Percentiles rank a stretch among this genome's conserved stretches.
Conservation (phyloP, 257 asterid species). For the Solanum clarkiae region DNA sequence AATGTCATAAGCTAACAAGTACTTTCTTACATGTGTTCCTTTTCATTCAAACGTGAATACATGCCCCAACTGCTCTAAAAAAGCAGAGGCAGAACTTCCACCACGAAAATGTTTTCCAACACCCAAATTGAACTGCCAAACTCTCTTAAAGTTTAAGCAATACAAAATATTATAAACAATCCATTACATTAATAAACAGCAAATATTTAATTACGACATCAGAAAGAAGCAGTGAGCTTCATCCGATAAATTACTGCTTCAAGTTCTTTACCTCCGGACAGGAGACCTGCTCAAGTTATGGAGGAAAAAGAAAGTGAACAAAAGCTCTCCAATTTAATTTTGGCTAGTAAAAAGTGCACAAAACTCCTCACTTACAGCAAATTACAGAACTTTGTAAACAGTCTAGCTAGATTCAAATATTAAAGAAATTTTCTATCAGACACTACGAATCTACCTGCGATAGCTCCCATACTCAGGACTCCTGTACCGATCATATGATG, state of each 20-base stretch:
- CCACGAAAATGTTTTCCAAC: background rate
- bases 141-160: background rate
- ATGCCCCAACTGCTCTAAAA: background rate
- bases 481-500: constrained; percentile 38
- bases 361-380: background rate
- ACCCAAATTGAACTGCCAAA: background rate
- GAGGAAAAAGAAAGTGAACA: background rate
- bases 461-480: constrained; percentile 66
- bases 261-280: constrained; percentile 32
- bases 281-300: constrained; percentile 41
- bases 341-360: background rate
- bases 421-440: background rate
- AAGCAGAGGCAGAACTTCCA: background rate
- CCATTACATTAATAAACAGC: background rate
- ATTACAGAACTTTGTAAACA: background rate
- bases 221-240: background rate
- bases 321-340: background rate
- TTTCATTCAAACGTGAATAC: background rate
- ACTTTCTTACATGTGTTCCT: background rate
- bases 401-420: background rate
- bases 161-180: background rate
- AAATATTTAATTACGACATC: background rate
- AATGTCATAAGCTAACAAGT: background rate
- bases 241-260: background rate
- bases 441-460: constrained; percentile 31